Evolutionary conservation across 2,329 filamentous ascomycete genomes (phyloP).

Genomic region (Aspergillus aculeatinus): DNA sequence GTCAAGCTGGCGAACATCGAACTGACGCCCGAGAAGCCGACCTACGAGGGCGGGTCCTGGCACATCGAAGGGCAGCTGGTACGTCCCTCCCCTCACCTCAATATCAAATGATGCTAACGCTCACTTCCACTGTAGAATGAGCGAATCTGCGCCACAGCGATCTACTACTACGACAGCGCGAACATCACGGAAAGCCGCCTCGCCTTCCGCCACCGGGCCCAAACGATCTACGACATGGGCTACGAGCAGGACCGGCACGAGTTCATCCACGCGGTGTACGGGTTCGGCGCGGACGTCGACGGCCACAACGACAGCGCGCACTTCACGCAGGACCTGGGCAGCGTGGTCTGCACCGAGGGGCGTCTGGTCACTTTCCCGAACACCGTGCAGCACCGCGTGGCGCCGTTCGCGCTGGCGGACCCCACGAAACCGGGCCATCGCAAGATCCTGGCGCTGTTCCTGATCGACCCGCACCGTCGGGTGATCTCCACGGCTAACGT

Average conservation of each 20-base stretch:
- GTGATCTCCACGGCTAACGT: constrained; percentile 29
- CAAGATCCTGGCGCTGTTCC: constrained; percentile 28
- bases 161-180: constrained; percentile 64
- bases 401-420: constrained; percentile 22
- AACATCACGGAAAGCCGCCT: constrained; percentile 59
- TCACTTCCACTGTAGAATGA: constrained; percentile 49
- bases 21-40: constrained; percentile 57
- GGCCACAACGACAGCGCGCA: background rate
- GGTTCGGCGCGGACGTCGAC: constrained; percentile 1
- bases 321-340: constrained; percentile 2
- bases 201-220: constrained; percentile 46
- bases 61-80: constrained; percentile 47
- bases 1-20: constrained; percentile 64
- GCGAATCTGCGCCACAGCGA: constrained; percentile 60
- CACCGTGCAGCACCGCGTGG: constrained; percentile 23
- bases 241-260: background rate
- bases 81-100: background rate
- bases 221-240: background rate
- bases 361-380: constrained; percentile 14
- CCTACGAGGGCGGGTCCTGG: constrained; percentile 48
- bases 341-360: constrained; percentile 3
- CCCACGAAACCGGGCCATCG: constrained; percentile 22
- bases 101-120: too few relatives aligned
- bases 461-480: constrained; percentile 26
- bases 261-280: constrained; percentile 5